A percentile compares a stretch with the other conserved stretches of the same genome.
These are phyloP conservation scores for Pichia sp. DNA, from an alignment of 1,139 yeast genomes.

Conservation along the genomic window DNA sequence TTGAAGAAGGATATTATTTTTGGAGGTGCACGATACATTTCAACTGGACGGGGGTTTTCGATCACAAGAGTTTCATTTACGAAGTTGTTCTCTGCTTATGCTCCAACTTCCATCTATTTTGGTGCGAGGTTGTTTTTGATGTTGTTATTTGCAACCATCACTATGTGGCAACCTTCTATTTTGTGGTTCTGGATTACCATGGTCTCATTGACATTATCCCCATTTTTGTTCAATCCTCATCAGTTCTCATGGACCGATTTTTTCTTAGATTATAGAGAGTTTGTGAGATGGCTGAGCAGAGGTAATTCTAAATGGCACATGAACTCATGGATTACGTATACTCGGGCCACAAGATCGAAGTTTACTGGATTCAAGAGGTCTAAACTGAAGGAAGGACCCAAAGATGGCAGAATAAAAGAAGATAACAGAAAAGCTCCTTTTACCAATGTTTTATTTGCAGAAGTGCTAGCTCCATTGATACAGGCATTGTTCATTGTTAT, in stretches of 20 bases:
- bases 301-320: slow-evolving; percentile 48
- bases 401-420: slow-evolving; percentile 10
- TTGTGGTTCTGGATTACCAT: slow-evolving; percentile 83
- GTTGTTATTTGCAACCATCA: slow-evolving; percentile 53
- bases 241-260: slow-evolving; percentile 67
- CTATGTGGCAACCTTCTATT: slow-evolving; percentile 72
- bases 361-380: slow-evolving; percentile 60
- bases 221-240: slow-evolving; percentile 80
- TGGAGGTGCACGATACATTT: slow-evolving; percentile 80
- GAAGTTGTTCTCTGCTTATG: slow-evolving; percentile 56
- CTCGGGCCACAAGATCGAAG: slow-evolving; percentile 46
- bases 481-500: slow-evolving; percentile 37
- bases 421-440: slow-evolving; percentile 31
- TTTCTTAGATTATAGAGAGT: slow-evolving; percentile 63
- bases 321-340: slow-evolving; percentile 56
- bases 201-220: slow-evolving; percentile 66
- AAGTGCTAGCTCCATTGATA: slow-evolving; percentile 43
- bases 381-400: slow-evolving; percentile 8
- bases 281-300: slow-evolving; percentile 59
- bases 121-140: slow-evolving; percentile 55
- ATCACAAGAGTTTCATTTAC: slow-evolving; percentile 58
- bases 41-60: slow-evolving; percentile 86
- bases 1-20: slow-evolving; percentile 59
- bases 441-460: slow-evolving; percentile 45
- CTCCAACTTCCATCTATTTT: slow-evolving; percentile 54